These are phyloP conservation scores for Quercus parvula DNA, from an alignment of 306 rosid species.

Conservation along the genomic window DNA sequence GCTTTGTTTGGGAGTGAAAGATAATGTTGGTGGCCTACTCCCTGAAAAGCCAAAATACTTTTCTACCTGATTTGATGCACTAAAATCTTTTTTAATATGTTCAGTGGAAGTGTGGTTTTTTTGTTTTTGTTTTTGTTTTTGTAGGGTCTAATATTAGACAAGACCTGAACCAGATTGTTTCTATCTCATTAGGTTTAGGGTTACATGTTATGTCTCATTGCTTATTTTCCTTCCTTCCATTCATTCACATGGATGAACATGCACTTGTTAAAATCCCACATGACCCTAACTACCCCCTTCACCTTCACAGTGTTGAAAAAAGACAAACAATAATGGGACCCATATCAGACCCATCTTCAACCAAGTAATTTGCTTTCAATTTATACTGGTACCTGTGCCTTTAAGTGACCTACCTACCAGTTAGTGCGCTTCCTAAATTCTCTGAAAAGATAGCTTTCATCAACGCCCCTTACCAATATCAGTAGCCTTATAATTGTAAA, in stretches of 20 bases:
- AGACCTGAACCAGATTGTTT: background rate
- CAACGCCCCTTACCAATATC: background rate
- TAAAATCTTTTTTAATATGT: conserved; percentile 8
- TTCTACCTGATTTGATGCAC: conserved; percentile 35
- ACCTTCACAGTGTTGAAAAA: conserved; percentile 5
- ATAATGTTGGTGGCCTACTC: conserved; percentile 55
- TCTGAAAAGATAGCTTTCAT: no score
- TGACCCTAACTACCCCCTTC: conserved; percentile 9
- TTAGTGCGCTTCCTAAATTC: no score
- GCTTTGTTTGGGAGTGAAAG: conserved; percentile 34
- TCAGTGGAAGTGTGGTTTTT: conserved; percentile 20
- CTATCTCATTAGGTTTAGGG: conserved; percentile 20
- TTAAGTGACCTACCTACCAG: no score
- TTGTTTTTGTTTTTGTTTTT: background rate
- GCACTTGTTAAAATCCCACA: conserved; percentile 34
- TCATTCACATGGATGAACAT: conserved; percentile 36
- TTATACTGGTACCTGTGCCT: background rate
- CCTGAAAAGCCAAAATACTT: conserved; percentile 47
- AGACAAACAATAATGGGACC: conserved; percentile 27
- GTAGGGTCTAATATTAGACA: conserved; percentile 2
- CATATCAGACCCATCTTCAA: background rate
- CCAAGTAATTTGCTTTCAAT: background rate
- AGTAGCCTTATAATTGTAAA: background rate
- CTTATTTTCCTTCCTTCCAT: conserved; percentile 10
- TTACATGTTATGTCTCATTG: conserved; percentile 22